Evolutionary conservation across 108 stramenopile species (phyloP), one percentile per base, ranked within the genome.

Genomic region (Mediolabrus comicus): DNA sequence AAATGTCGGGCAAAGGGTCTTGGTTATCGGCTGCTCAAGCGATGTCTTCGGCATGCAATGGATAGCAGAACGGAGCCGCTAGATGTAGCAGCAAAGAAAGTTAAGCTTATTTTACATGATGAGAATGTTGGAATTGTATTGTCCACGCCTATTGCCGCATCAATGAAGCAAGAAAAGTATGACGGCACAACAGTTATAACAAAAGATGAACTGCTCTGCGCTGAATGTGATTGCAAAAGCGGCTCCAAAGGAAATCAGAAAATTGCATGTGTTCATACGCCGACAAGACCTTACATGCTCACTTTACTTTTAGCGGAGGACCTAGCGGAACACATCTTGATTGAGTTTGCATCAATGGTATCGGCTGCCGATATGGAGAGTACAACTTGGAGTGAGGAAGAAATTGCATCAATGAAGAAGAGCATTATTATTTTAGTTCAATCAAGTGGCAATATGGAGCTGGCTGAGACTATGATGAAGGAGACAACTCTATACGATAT

Each of bases 101-200:
- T 67, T 38, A 12, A 11, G 39, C 12, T 14, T 41, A n/a, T n/a
- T n/a, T 53, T 67, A n/a, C 36, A 36, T 17, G 17, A 67, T 30
- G 66, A 33, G n/a, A 54, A 67, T 16, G 31, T 67, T 25, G 66
- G 30, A 28, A 67, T 67, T 32, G 13, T 24, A 13, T 0, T 67
- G 26, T 55, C 66, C 54, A 67, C 66, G 2, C 53, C 33, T 2
- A 67, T 67, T 22, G 53, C 66, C 39, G 66, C 66, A 1, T 67
- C 66, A 4, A 67, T 67, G 66, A 67, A 67, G 53, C 54, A 67
- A 53, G 53, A 54, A n/a, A 41, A 34, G 25, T 67, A 67, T 28
- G 66, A 24, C n/a, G 66, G 66, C 32, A 13, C 14, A 13, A 31
- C 31, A 24, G 66, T 67, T 33, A 26, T 67, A 25, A 67, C 66